A percentile compares a stretch with the other conserved stretches of the same genome.
These are phyloP conservation scores for Rhodofomes roseus DNA, from an alignment of 1,284 basidiomycete genomes.

Conservation along the genomic window DNA sequence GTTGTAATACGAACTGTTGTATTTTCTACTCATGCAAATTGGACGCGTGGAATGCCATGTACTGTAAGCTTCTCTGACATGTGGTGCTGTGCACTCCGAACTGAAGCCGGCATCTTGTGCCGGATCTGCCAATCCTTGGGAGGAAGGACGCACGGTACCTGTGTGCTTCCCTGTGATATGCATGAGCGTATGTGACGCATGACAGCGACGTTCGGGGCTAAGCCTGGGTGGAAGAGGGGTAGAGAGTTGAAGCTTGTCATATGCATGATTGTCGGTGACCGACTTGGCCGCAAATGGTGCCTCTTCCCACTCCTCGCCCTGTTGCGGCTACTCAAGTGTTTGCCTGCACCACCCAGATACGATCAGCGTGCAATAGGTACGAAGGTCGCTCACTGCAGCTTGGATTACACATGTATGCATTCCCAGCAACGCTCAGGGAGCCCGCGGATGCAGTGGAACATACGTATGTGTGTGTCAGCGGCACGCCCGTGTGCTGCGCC, in stretches of 20 bases:
- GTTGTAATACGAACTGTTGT: background rate
- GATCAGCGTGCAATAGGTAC: background rate
- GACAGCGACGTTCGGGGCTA: background rate
- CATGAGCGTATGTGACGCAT: background rate
- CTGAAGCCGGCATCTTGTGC: background rate
- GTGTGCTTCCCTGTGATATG: background rate
- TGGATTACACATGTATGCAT: background rate
- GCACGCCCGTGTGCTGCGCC: background rate
- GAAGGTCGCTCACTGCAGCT: background rate
- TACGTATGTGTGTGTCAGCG: background rate
- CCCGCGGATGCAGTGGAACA: no score
- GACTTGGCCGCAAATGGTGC: background rate
- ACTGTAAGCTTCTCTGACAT: background rate
- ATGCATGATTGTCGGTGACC: background rate
- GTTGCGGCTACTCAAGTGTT: background rate
- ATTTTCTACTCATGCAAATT: background rate
- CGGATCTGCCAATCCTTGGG: conserved; percentile 1
- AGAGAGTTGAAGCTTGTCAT: background rate
- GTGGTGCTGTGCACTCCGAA: background rate
- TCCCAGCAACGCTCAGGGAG: no score
- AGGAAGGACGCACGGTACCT: background rate
- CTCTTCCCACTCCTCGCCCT: background rate
- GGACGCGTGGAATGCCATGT: background rate
- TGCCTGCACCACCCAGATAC: no score
- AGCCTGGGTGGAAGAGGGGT: background rate